Base-by-base conservation (phyloP, 2,329 filamentous ascomycete genomes). In the Aureobasidium leucospermi region DNA sequence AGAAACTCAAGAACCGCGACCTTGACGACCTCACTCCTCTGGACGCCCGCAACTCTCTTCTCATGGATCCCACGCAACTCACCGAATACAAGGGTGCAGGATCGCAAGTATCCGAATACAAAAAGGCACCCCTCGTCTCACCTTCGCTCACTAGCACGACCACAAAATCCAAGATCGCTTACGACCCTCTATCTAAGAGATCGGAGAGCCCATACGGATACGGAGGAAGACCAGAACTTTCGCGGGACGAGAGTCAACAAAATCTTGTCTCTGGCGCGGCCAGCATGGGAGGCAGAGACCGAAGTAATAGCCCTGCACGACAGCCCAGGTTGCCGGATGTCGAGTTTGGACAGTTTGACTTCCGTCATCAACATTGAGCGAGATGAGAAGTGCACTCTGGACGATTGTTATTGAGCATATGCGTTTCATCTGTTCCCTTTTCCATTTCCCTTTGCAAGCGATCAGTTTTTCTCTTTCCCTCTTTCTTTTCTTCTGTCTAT, bases 21-120 rank as follows among this genome's bases (percentile, higher is more conserved):
- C 76, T 88, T 62, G 91, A 96, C 73, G 85, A 85, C 61, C 84
- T 96, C 52, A 96, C 91, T 1, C 89, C 91, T 5, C 82, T 96
- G 41, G 89, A 95, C 68, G 88, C 90, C 1, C 88, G 89, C 70
- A 93, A 93, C 78, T 92, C 88, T 11, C 83, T 96, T 19, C 85
- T 96, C 61, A 85, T 90, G 73, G 84, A 87, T 56, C 81, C 82
- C 60, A 61, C 67, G 19, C 66, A 68, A 19, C 63, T 62, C n/a
- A 72, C 73, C 45, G 75, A 75, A 36, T 76, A 75, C 70, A 76
- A 76, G 67, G 58, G 61, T 8, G 61, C 62, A 6, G 60, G 64
- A 28, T 48, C 58, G n/a, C 60, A 48, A 16, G 48, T 52, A 19
- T 57, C 60, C 15, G 38, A 65, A 53, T 62, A 65, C 13, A 67